A percentile compares a stretch with the other conserved stretches of the same genome.
phyloP scores from a whole-genome alignment of 2,329 filamentous ascomycete genomes.

The Aspergillus spinulosporus region DNA sequence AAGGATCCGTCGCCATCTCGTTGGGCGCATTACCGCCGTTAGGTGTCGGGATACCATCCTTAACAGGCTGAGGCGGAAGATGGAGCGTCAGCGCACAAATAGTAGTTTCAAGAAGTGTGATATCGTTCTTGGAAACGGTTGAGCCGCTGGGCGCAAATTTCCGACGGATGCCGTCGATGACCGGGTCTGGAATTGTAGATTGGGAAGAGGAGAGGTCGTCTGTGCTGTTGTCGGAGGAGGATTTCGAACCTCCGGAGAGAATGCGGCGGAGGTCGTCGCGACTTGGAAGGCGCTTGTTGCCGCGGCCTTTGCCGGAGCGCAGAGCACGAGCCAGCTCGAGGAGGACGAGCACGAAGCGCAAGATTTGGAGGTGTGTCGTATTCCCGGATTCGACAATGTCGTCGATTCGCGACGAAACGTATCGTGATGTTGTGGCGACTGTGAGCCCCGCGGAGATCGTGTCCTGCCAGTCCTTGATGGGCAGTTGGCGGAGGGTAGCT shows the following conservation, averaged over 20 bases:
- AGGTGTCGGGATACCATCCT: conserved; percentile 37
- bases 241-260: conserved; percentile 31
- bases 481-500: conserved; percentile 44
- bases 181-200: conserved; percentile 36
- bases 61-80: conserved; percentile 44
- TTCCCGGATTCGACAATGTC: conserved; percentile 42
- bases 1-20: conserved; percentile 45
- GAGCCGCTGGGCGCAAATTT: conserved; percentile 43
- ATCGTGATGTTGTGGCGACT: conserved; percentile 45
- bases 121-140: conserved; percentile 39
- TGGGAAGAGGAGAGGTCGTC: conserved; percentile 10
- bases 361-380: conserved; percentile 44
- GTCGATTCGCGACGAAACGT: conserved; percentile 46
- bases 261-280: conserved; percentile 43
- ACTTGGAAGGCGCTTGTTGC: conserved; percentile 43
- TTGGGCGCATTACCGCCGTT: conserved; percentile 39
- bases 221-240: conserved; percentile 17
- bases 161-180: conserved; percentile 44
- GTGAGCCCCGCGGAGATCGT: conserved; percentile 37
- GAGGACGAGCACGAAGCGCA: conserved; percentile 48
- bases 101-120: conserved; percentile 47
- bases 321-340: conserved; percentile 44
- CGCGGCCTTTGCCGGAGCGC: conserved; percentile 35
- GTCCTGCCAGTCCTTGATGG: conserved; percentile 47
- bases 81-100: conserved; percentile 50